A percentile compares a stretch with the other conserved stretches of the same genome.
These are phyloP conservation scores for Colletotrichum tropicicola DNA, from an alignment of 2,329 filamentous ascomycete genomes.

Conservation along the genomic window DNA sequence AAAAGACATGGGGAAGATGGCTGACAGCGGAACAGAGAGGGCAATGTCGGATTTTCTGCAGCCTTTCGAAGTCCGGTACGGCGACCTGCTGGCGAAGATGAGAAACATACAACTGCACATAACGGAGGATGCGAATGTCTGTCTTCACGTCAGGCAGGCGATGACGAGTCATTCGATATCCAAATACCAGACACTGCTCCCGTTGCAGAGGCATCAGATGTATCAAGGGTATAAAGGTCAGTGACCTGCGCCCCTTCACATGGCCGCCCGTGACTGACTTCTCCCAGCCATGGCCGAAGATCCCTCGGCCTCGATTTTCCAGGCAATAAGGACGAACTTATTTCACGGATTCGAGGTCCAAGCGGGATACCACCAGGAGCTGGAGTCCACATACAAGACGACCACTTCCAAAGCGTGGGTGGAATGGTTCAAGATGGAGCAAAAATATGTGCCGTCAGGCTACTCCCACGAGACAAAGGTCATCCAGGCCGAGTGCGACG, in stretches of 20 bases:
- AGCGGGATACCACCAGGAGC: slow-evolving; percentile 37
- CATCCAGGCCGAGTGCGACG: slow-evolving; percentile 38
- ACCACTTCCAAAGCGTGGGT: slow-evolving; percentile 37
- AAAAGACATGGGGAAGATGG: too few relatives aligned
- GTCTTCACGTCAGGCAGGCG: slow-evolving; percentile 28
- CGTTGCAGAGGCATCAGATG: slow-evolving; percentile 26
- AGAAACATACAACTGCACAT: slow-evolving; percentile 25
- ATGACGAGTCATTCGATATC: slow-evolving; percentile 29
- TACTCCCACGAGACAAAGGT: slow-evolving; percentile 32
- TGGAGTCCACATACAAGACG: slow-evolving; percentile 36
- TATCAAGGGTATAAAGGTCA: slow-evolving; percentile 14
- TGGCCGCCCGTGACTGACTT: neutral
- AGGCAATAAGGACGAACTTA: slow-evolving; percentile 34
- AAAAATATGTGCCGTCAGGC: slow-evolving; percentile 35
- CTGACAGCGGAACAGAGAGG: neutral
- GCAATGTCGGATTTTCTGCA: slow-evolving; percentile 15
- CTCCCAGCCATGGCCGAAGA: slow-evolving; percentile 17
- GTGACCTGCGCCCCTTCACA: neutral
- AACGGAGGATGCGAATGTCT: slow-evolving; percentile 30
- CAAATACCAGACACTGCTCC: slow-evolving; percentile 25
- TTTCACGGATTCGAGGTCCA: slow-evolving; percentile 35
- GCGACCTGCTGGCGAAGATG: slow-evolving; percentile 31
- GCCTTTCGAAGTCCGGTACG: slow-evolving; percentile 31
- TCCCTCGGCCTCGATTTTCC: slow-evolving; percentile 18
- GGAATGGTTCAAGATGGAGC: slow-evolving; percentile 37